Evolutionary conservation across 2,329 filamentous ascomycete species (phyloP).

Genomic region (Ceratocystis colombiana): DNA sequence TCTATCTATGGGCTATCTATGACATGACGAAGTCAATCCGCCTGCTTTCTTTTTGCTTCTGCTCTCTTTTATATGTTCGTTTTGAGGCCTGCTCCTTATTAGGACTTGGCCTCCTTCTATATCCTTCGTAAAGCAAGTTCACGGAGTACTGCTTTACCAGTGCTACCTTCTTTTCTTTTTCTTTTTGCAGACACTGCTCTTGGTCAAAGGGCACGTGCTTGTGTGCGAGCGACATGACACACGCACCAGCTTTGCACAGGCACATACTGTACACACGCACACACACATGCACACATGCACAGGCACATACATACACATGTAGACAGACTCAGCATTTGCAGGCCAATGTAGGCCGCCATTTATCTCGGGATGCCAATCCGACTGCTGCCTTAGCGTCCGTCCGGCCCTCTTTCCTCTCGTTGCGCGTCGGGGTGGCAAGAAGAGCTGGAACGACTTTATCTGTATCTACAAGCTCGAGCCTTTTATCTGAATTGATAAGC

Average conservation of each 20-base stretch:
- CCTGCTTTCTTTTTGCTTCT: neutral
- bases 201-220: constrained; percentile 4
- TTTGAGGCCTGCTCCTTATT: neutral
- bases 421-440: neutral
- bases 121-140: neutral
- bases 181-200: neutral
- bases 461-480: neutral
- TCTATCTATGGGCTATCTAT: neutral
- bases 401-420: neutral
- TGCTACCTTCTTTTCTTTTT: neutral
- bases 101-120: neutral
- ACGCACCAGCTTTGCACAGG: constrained; percentile 6
- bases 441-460: neutral
- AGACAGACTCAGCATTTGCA: neutral
- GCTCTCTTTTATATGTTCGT: neutral
- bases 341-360: neutral
- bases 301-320: no score
- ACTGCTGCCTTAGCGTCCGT: constrained; percentile 5
- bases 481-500: no score
- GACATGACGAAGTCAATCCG: neutral
- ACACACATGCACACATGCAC: no score
- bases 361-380: constrained; percentile 4
- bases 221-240: constrained; percentile 6
- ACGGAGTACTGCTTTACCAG: constrained; percentile 8
- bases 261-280: neutral